These are phyloP conservation scores for Claviceps purpurea DNA, from an alignment of 2,329 filamentous ascomycete species.

Conservation along the genomic window DNA sequence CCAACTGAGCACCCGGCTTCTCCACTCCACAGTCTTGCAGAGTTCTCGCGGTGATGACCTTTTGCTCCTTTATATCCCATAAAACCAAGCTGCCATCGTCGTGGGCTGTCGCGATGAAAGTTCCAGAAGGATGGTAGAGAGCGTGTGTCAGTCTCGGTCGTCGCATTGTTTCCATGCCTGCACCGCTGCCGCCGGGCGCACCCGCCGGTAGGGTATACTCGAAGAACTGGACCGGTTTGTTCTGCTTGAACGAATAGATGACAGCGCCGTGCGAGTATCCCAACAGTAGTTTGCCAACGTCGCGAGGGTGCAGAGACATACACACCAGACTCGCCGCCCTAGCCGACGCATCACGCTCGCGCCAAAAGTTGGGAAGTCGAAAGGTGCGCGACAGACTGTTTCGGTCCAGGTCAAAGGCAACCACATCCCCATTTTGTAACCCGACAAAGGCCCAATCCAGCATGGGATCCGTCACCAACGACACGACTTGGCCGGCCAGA, in stretches of 20 bases:
- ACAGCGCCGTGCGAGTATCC: constrained; percentile 83
- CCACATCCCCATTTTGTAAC: constrained; percentile 66
- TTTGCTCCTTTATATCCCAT: constrained; percentile 86
- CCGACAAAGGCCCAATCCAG: constrained; percentile 89
- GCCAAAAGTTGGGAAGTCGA: constrained; percentile 79
- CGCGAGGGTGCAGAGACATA: constrained; percentile 75
- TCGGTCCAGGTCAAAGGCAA: constrained; percentile 87
- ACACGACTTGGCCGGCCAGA: constrained; percentile 62
- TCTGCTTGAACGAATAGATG: constrained; percentile 91
- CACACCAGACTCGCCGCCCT: constrained; percentile 52
- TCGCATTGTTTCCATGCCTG: constrained; percentile 46
- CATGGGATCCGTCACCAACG: constrained; percentile 71
- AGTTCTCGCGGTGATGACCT: constrained; percentile 71
- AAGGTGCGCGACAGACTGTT: constrained; percentile 57
- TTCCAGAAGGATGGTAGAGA: constrained; percentile 89
- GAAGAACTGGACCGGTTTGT: constrained; percentile 63
- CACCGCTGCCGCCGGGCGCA: constrained; percentile 68
- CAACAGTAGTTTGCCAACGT: constrained; percentile 82
- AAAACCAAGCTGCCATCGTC: constrained; percentile 87
- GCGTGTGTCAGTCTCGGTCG: constrained; percentile 69
- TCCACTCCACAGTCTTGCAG: constrained; percentile 63
- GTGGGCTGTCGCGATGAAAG: constrained; percentile 74
- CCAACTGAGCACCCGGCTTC: constrained; percentile 40
- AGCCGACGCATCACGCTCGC: constrained; percentile 53
- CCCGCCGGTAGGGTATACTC: constrained; percentile 71